Conservation (phyloP, 2,329 filamentous ascomycete genomes). For the Trematosphaeria pertusa region DNA sequence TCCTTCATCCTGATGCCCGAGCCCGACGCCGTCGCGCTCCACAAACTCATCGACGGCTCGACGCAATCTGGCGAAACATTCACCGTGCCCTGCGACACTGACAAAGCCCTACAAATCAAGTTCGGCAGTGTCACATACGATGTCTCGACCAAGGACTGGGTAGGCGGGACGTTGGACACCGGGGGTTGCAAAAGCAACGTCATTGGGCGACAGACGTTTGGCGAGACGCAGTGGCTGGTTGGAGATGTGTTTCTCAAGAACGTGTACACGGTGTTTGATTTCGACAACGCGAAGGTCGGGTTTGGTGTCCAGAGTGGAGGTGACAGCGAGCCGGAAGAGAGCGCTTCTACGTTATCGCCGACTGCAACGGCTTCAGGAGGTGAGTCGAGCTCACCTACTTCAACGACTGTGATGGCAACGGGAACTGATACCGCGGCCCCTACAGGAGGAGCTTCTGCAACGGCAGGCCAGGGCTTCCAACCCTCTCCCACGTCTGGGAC, state of each 20-base stretch:
- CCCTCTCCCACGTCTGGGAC: too few species aligned
- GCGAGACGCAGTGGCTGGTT: slow-evolving; percentile 72
- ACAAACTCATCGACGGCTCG: slow-evolving; percentile 70
- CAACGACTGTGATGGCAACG: too few species aligned
- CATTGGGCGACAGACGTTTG: slow-evolving; percentile 72
- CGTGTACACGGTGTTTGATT: slow-evolving; percentile 85
- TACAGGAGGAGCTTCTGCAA: too few species aligned
- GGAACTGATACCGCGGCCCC: too few species aligned
- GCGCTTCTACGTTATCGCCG: slow-evolving; percentile 2
- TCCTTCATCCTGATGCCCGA: slow-evolving; percentile 77
- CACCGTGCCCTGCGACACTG: slow-evolving; percentile 75
- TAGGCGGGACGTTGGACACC: slow-evolving; percentile 55
- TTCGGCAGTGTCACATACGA: slow-evolving; percentile 73
- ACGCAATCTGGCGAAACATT: slow-evolving; percentile 67
- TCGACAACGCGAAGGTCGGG: slow-evolving; percentile 70
- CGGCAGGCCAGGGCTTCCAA: too few species aligned
- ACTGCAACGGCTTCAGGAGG: slow-evolving; percentile 10
- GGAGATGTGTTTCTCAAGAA: slow-evolving; percentile 90
- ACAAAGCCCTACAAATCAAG: slow-evolving; percentile 65
- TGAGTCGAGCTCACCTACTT: too few species aligned
- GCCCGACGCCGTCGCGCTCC: slow-evolving; percentile 70
- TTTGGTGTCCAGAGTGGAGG: slow-evolving; percentile 38
- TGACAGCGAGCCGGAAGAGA: background rate
- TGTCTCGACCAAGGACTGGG: slow-evolving; percentile 75
- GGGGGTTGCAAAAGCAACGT: slow-evolving; percentile 71